These are phyloP conservation scores for Salvia splendens DNA, from an alignment of 257 asterid genomes.

Conservation along the genomic window DNA sequence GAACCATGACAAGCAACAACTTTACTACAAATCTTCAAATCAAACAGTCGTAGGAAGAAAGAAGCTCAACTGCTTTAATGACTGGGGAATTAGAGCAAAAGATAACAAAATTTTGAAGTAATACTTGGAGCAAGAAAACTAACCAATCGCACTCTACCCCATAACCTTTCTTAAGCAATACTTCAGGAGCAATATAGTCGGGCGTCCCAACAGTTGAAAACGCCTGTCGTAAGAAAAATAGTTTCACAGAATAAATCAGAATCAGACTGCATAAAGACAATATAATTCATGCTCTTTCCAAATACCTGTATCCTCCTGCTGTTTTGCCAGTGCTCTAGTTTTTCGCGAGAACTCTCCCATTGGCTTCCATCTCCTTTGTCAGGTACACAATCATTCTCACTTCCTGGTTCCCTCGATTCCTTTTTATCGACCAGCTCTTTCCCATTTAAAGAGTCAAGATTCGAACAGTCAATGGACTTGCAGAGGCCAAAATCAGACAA, in stretches of 20 bases:
- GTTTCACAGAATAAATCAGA: neutral
- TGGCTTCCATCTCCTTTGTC: slow-evolving; percentile 47
- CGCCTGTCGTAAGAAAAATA: slow-evolving; percentile 49
- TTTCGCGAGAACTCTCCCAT: slow-evolving; percentile 52
- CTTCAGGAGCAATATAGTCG: slow-evolving; percentile 97
- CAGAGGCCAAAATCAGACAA: slow-evolving; percentile 86
- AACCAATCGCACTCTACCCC: slow-evolving; percentile 92
- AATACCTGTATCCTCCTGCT: slow-evolving; percentile 54
- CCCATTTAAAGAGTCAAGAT: slow-evolving; percentile 37
- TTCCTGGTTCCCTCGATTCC: neutral
- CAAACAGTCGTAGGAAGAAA: neutral
- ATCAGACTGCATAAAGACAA: neutral
- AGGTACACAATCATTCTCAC: slow-evolving; percentile 34
- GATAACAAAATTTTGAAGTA: neutral
- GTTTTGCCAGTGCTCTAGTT: slow-evolving; percentile 59
- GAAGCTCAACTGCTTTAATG: neutral
- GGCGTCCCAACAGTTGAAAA: slow-evolving; percentile 97
- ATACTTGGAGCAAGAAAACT: slow-evolving; percentile 32
- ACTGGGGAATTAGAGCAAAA: neutral
- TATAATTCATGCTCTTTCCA: no score
- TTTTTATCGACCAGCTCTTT: slow-evolving; percentile 30
- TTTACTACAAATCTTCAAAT: neutral
- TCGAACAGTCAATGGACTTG: slow-evolving; percentile 61
- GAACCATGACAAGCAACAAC: neutral
- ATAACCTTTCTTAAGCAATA: slow-evolving; percentile 73